Percentiles rank a stretch among this genome's conserved stretches.
These are phyloP conservation scores for Nannochloropsis oceanica DNA, from an alignment of 108 stramenopile genomes.

Conservation along the genomic window DNA sequence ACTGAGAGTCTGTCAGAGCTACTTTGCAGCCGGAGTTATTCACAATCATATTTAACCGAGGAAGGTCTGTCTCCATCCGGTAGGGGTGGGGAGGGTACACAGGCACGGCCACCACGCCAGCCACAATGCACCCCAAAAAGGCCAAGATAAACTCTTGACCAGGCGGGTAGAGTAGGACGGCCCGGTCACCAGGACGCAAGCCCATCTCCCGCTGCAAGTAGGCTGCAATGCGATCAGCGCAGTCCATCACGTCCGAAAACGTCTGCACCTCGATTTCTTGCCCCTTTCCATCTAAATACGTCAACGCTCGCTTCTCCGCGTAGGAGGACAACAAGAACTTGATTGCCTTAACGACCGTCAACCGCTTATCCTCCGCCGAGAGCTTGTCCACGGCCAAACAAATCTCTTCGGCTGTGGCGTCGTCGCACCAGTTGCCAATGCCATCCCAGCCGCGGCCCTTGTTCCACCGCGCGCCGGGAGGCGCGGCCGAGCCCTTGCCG, in stretches of 20 bases:
- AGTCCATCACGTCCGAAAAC: neutral
- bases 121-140: slow-evolving; percentile 74
- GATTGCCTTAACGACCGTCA: neutral
- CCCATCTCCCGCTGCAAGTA: slow-evolving; percentile 10
- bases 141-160: slow-evolving; percentile 80
- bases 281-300: slow-evolving; percentile 16
- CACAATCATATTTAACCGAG: neutral
- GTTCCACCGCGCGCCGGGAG: neutral
- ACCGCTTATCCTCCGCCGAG: neutral
- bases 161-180: slow-evolving; percentile 89
- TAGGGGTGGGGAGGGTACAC: slow-evolving; percentile 29
- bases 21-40: neutral
- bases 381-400: neutral
- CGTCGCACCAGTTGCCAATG: neutral
- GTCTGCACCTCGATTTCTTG: slow-evolving; percentile 3
- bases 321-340: neutral
- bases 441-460: neutral
- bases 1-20: neutral
- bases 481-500: neutral
- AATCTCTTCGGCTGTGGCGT: neutral
- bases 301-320: slow-evolving; percentile 1
- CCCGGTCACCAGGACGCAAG: slow-evolving; percentile 46
- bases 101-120: slow-evolving; percentile 39
- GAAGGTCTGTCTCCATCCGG: slow-evolving; percentile 22
- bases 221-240: slow-evolving; percentile 3